Conservation (phyloP, 768 basidiomycete species). For the Mrakia hoshinonis region DNA sequence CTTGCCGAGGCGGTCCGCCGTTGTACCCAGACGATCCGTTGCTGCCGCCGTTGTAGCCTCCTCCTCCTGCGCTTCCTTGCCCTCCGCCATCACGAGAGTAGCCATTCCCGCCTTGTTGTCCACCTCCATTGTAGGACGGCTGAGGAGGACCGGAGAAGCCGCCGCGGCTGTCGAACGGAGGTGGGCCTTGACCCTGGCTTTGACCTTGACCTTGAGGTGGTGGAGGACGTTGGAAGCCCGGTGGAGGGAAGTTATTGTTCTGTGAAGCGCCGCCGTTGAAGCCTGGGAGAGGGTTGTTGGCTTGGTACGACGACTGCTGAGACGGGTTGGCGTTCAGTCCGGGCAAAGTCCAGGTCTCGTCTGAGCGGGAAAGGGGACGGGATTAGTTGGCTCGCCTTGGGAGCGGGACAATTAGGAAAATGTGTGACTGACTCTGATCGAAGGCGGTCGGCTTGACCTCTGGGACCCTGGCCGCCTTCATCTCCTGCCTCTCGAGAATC, state of each 20-base stretch:
- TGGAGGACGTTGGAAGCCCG: constrained; percentile 7
- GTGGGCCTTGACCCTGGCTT: no score
- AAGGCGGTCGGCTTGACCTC: constrained; percentile 10
- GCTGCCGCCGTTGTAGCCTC: neutral
- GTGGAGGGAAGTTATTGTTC: constrained; percentile 2
- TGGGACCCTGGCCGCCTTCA: constrained; percentile 2
- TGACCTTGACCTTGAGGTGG: neutral
- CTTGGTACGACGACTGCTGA: neutral
- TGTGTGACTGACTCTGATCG: neutral
- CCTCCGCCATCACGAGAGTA: neutral
- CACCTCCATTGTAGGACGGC: neutral
- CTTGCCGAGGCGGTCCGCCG: neutral
- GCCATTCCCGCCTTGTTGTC: neutral
- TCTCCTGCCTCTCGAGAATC: constrained; percentile 11
- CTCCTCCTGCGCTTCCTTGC: neutral
- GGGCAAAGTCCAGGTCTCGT: constrained; percentile 1
- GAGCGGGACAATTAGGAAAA: no score
- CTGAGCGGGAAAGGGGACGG: neutral
- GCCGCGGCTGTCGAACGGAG: no score
- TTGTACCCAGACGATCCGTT: no score
- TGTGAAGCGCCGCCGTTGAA: neutral
- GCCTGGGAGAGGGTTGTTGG: constrained; percentile 12
- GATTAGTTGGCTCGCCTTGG: no score
- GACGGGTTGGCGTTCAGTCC: neutral
- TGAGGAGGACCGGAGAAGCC: no score